Conservation (phyloP, 139 green algal genomes). For the Chlorella ohadii region DNA sequence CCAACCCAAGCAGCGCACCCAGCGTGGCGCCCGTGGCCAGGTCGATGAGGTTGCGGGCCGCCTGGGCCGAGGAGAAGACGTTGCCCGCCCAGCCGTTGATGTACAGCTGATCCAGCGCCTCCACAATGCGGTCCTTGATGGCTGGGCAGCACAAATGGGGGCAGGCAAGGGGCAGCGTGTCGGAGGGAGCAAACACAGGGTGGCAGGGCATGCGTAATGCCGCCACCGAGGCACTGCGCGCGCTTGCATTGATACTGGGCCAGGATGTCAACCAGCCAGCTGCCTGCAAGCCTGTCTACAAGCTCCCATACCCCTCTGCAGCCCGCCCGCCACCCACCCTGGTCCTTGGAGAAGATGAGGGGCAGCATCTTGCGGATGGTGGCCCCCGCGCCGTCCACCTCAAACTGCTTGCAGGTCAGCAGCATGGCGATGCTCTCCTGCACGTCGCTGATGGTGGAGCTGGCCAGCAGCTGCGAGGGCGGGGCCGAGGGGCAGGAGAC, state of each 20-base stretch:
- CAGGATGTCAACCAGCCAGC: no score
- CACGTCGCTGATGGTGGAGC: slow-evolving; percentile 64
- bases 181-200: no score
- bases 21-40: slow-evolving; percentile 65
- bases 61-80: slow-evolving; percentile 34
- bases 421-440: slow-evolving; percentile 81
- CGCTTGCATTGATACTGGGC: no score
- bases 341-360: slow-evolving; percentile 86
- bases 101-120: slow-evolving; percentile 78
- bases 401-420: slow-evolving; percentile 74
- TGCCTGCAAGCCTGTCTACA: no score
- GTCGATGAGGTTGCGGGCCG: slow-evolving; percentile 66
- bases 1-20: slow-evolving; percentile 39
- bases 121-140: slow-evolving; percentile 74
- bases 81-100: slow-evolving; percentile 52
- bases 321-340: slow-evolving; percentile 37
- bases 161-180: no score
- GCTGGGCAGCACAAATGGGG: slow-evolving; percentile 31
- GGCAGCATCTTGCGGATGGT: slow-evolving; percentile 80
- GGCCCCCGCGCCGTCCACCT: slow-evolving; percentile 54
- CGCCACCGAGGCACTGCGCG: no score
- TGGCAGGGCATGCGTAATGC: no score
- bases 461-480: slow-evolving; percentile 71
- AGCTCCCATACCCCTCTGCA: no score
- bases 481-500: no score